Percentiles rank a stretch among this genome's conserved stretches.
Evolutionary conservation across 192 early-diverging fungal species (phyloP).

Genomic region (Tieghemiomyces parasiticus): DNA sequence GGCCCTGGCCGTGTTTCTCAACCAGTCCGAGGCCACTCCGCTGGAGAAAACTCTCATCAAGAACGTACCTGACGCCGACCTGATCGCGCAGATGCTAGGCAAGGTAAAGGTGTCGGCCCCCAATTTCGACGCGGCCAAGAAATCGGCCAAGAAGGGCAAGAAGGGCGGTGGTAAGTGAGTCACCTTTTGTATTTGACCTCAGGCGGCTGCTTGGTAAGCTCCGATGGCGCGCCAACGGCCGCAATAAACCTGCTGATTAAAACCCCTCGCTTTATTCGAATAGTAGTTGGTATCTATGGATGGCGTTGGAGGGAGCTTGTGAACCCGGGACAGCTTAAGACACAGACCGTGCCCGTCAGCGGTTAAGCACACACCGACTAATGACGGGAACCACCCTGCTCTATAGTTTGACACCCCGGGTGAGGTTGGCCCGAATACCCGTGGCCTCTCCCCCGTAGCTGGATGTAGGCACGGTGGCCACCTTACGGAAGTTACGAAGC

Average conservation of each 20-base stretch:
- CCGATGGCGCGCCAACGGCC: no score
- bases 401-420: slow-evolving; percentile 64
- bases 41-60: slow-evolving; percentile 71
- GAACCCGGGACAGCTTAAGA: no score
- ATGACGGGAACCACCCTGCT: no score
- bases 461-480: slow-evolving; percentile 53
- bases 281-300: no score
- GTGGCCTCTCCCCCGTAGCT: slow-evolving; percentile 85
- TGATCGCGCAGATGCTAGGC: slow-evolving; percentile 65
- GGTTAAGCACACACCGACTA: no score
- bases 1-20: slow-evolving; percentile 28
- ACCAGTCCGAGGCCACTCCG: slow-evolving; percentile 16
- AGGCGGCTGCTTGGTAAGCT: no score
- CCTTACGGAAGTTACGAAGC: slow-evolving; percentile 56
- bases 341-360: no score
- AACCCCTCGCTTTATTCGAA: no score
- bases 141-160: slow-evolving; percentile 36
- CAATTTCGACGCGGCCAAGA: slow-evolving; percentile 50
- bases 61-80: slow-evolving; percentile 67
- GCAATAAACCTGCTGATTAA: no score
- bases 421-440: slow-evolving; percentile 77
- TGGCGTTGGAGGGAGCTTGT: no score
- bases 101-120: slow-evolving; percentile 77
- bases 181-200: no score
- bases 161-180: no score